Base-by-base conservation (phyloP, 2,329 filamentous ascomycete species). In the Ophiognomonia clavigignenti-juglandacearum region DNA sequence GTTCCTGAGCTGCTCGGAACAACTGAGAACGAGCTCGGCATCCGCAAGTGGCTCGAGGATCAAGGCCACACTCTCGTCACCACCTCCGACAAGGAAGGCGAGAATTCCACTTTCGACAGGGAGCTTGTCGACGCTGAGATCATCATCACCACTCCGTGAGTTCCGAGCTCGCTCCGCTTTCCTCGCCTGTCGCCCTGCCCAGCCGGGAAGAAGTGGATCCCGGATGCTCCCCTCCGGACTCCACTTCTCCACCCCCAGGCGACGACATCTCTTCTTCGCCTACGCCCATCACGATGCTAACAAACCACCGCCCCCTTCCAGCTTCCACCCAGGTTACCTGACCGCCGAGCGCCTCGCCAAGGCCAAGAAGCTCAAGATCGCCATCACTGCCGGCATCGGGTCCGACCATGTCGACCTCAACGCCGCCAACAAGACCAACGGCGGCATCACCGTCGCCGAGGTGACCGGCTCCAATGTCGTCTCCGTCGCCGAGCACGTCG, bases 391-490 rank as follows among this genome's bases (percentile, higher is more conserved):
- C 60, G 93, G 93, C 76, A 96, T 98, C 65, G 93, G 93, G 58
- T 97, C 92, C 43, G 93, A 98, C 75, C 93, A 98, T 72, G 88
- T 98, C 66, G 93, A 98, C 74, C 82, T 97, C 55, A 83, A 97
- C 68, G 90, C 88, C 37, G 93, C 93, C 69, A 97, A 97, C 86
- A 91, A 85, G 77, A 96, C 91, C 73, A 98, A 98, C 69, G 92
- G 92, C 63, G 93, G 93, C 66, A 75, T 97, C 73, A 98, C 91
- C 59, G 93, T 98, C 53, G 91, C 90, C 55, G 93, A 98, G 72
- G 93, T 98, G 56, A 98, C 93, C 9, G 93, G 93, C 65, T 95
- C 87, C 74, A 98, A 98, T 69, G 93, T 98, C 61, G 91, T 96
- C 61, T 97, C 93, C 43, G 93, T 98, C 55, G 93, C 93, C 51